Evolutionary conservation across 2,329 filamentous ascomycete genomes (phyloP).

Genomic region (Trichoderma breve): DNA sequence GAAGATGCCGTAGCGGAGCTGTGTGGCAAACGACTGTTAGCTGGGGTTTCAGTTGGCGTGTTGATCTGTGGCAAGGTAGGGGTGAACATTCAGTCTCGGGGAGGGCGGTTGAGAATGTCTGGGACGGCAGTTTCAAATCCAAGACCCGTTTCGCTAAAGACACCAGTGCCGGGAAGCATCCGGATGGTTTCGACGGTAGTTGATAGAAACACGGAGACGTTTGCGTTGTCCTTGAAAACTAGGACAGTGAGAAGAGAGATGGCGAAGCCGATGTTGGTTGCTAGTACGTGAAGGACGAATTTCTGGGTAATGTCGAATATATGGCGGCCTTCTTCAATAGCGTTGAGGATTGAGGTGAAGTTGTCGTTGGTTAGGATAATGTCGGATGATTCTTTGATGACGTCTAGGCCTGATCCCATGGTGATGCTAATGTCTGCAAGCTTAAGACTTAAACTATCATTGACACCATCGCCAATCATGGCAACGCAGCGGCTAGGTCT

Average conservation of each 20-base stretch:
- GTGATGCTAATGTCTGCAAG: slow-evolving; percentile 67
- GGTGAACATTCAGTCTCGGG: slow-evolving; percentile 49
- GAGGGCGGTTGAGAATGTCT: slow-evolving; percentile 65
- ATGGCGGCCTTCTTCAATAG: slow-evolving; percentile 63
- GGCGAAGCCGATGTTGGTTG: slow-evolving; percentile 67
- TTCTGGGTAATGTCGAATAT: slow-evolving; percentile 73
- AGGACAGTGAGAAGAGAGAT: slow-evolving; percentile 65
- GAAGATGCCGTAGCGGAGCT: slow-evolving; percentile 56
- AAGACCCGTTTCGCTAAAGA: slow-evolving; percentile 69
- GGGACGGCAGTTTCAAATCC: slow-evolving; percentile 66
- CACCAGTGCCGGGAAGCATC: slow-evolving; percentile 72
- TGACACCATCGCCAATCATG: slow-evolving; percentile 71
- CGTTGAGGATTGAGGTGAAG: slow-evolving; percentile 47
- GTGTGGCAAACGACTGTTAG: background rate
- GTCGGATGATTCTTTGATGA: slow-evolving; percentile 63
- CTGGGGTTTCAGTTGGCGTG: background rate
- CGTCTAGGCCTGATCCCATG: slow-evolving; percentile 67
- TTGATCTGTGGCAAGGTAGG: background rate
- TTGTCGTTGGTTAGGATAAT: slow-evolving; percentile 71
- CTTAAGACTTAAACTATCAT: slow-evolving; percentile 66
- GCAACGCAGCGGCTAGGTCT: slow-evolving; percentile 60
- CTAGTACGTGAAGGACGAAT: slow-evolving; percentile 64
- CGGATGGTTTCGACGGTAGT: slow-evolving; percentile 70
- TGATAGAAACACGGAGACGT: slow-evolving; percentile 66
- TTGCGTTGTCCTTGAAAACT: slow-evolving; percentile 62